A percentile compares a stretch with the other conserved stretches of the same genome.
Conservation (phyloP, 139 green algal genomes). For the Auxenochlorella pyrenoidosa region DNA sequence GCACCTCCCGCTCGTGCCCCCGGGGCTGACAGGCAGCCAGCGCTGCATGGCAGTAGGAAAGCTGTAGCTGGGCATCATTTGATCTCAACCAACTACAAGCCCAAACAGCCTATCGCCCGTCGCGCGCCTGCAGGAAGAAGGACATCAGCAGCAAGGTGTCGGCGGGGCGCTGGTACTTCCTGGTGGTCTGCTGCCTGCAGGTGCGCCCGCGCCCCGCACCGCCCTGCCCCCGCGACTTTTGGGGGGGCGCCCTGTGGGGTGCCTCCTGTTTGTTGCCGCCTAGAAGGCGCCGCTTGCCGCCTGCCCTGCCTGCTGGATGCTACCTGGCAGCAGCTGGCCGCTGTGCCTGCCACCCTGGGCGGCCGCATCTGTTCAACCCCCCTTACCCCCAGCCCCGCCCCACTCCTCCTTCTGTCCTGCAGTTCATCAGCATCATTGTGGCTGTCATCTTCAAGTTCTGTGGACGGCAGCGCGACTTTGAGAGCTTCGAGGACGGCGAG, state of each 20-base stretch:
- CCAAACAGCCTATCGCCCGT: too few relatives aligned
- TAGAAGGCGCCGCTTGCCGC: not conserved
- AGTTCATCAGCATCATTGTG: slow-evolving; percentile 36
- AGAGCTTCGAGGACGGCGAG: slow-evolving; percentile 33
- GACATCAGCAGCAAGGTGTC: not conserved
- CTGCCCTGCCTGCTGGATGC: not conserved
- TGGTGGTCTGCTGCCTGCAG: slow-evolving; percentile 16
- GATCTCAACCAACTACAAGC: too few relatives aligned
- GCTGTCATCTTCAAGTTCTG: slow-evolving; percentile 30
- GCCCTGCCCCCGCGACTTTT: too few relatives aligned
- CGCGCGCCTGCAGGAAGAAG: not conserved
- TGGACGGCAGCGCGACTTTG: slow-evolving; percentile 16
- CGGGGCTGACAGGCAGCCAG: too few relatives aligned
- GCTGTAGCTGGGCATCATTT: too few relatives aligned
- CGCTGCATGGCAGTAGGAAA: too few relatives aligned
- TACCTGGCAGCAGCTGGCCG: not conserved
- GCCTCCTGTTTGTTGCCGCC: not conserved
- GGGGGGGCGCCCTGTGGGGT: not conserved
- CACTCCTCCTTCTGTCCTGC: not conserved
- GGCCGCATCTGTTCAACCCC: too few relatives aligned
- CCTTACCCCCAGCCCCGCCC: not conserved
- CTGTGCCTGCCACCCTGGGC: too few relatives aligned
- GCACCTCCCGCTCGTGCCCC: too few relatives aligned
- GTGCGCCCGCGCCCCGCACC: not conserved
- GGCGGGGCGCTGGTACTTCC: slow-evolving; percentile 2